Conservation (phyloP, 2,329 filamentous ascomycete genomes). For the Colletotrichum euphorbiae region DNA sequence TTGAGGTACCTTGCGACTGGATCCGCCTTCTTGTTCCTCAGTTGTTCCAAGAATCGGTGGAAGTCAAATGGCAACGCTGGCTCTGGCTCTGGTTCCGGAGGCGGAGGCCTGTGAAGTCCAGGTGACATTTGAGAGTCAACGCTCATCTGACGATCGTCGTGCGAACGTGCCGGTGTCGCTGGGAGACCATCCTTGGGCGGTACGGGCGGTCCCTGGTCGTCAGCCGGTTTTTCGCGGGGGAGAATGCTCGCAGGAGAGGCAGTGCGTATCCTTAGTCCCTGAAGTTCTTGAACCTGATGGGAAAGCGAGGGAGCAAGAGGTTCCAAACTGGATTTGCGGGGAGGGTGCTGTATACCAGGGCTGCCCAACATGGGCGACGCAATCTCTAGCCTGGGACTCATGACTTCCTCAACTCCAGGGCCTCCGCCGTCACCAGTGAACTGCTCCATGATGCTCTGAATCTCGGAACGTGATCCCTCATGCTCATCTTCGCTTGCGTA, state of each 20-base stretch:
- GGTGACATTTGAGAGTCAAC: slow-evolving; percentile 59
- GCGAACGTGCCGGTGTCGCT: slow-evolving; percentile 51
- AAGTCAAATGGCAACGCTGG: slow-evolving; percentile 94
- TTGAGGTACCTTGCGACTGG: slow-evolving; percentile 95
- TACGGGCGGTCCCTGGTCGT: slow-evolving; percentile 67
- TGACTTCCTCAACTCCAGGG: slow-evolving; percentile 83
- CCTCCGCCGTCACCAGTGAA: slow-evolving; percentile 82
- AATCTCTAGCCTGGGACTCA: slow-evolving; percentile 88
- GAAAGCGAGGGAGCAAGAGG: slow-evolving; percentile 67
- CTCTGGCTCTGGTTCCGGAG: slow-evolving; percentile 81
- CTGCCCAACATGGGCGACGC: slow-evolving; percentile 81
- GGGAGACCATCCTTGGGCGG: slow-evolving; percentile 69
- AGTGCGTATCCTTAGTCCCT: slow-evolving; percentile 53
- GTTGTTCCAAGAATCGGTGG: slow-evolving; percentile 94
- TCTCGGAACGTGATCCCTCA: slow-evolving; percentile 83
- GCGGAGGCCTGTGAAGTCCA: slow-evolving; percentile 70
- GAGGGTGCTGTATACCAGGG: slow-evolving; percentile 74
- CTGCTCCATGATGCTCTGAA: slow-evolving; percentile 97
- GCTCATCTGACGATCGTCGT: slow-evolving; percentile 51
- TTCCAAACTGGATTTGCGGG: slow-evolving; percentile 88
- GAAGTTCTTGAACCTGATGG: slow-evolving; percentile 61
- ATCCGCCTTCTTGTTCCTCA: slow-evolving; percentile 97
- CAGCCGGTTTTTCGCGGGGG: slow-evolving; percentile 52
- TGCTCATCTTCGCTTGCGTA: slow-evolving; percentile 71
- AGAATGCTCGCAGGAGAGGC: slow-evolving; percentile 53